Percentiles rank a stretch among this genome's conserved stretches.
Evolutionary conservation across 116 monocot species (phyloP).

Genomic region (Papilionanthe hybrid): DNA sequence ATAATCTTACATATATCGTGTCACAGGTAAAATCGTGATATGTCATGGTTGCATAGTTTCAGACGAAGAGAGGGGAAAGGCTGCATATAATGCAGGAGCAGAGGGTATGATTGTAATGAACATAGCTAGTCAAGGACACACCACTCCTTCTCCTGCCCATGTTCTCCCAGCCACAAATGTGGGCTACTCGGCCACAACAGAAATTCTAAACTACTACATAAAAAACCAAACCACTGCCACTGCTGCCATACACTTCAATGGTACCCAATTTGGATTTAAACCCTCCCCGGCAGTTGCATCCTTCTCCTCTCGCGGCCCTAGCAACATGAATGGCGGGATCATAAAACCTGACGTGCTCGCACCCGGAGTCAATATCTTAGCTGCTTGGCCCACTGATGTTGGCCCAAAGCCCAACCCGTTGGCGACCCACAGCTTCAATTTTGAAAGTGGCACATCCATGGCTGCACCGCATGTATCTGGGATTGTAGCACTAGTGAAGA

Average conservation of each 20-base stretch:
- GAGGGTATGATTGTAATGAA: neutral
- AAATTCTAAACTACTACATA: neutral
- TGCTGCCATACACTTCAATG: slow-evolving; percentile 16
- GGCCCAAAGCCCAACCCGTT: neutral
- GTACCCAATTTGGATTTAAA: slow-evolving; percentile 9
- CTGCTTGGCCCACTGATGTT: slow-evolving; percentile 18
- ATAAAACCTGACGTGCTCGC: slow-evolving; percentile 37
- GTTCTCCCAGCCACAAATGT: neutral
- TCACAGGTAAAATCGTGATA: slow-evolving; percentile 20
- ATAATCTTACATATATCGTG: too few relatives aligned
- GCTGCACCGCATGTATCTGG: slow-evolving; percentile 29
- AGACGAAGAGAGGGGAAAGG: neutral
- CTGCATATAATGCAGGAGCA: neutral
- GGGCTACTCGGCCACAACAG: neutral
- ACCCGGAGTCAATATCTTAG: slow-evolving; percentile 28
- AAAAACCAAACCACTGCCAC: neutral
- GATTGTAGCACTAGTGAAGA: neutral
- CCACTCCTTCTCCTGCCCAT: neutral
- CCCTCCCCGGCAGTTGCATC: slow-evolving; percentile 21
- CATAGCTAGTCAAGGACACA: neutral
- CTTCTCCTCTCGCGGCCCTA: slow-evolving; percentile 33
- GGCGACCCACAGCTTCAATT: neutral
- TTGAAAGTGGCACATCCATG: slow-evolving; percentile 33
- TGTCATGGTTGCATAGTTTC: neutral
- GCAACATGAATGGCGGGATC: slow-evolving; percentile 9